These are phyloP conservation scores for Xylaria multiplex DNA, from an alignment of 2,329 filamentous ascomycete genomes.

Conservation along the genomic window DNA sequence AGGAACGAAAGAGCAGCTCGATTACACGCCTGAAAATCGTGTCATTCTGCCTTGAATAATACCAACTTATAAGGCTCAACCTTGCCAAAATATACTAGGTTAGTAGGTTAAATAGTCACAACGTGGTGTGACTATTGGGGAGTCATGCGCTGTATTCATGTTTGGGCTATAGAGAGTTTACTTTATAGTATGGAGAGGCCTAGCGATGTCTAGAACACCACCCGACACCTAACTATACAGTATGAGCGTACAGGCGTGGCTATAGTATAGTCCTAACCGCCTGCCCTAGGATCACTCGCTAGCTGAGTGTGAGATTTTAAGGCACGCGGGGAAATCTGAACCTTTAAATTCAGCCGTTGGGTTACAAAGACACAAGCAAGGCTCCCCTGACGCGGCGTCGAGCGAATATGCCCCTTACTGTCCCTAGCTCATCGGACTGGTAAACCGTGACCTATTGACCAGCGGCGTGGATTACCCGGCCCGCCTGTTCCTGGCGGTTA, in stretches of 20 bases:
- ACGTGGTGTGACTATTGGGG: constrained; percentile 3
- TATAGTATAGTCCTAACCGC: not conserved
- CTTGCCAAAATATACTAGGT: not conserved
- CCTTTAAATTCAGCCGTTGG: constrained; percentile 26
- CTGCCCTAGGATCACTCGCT: not conserved
- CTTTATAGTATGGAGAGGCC: not conserved
- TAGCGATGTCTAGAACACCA: not conserved
- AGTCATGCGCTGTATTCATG: constrained; percentile 8
- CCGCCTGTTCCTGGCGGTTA: constrained; percentile 24
- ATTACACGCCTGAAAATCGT: not conserved
- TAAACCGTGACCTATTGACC: constrained; percentile 25
- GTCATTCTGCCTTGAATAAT: not conserved
- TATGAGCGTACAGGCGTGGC: too few relatives aligned
- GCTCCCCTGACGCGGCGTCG: constrained; percentile 14
- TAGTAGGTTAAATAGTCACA: not conserved
- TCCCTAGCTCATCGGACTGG: constrained; percentile 20
- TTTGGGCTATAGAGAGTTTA: not conserved
- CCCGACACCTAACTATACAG: not conserved
- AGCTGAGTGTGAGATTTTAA: constrained; percentile 20
- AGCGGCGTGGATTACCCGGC: constrained; percentile 27
- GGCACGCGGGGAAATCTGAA: constrained; percentile 17
- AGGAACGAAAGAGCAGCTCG: too few relatives aligned
- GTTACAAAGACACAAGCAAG: constrained; percentile 4
- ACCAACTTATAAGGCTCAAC: constrained; percentile 13
- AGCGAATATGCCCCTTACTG: not conserved